Evolutionary conservation across 441 rosid genomes (phyloP).

Genomic region (Populus hybrid): DNA sequence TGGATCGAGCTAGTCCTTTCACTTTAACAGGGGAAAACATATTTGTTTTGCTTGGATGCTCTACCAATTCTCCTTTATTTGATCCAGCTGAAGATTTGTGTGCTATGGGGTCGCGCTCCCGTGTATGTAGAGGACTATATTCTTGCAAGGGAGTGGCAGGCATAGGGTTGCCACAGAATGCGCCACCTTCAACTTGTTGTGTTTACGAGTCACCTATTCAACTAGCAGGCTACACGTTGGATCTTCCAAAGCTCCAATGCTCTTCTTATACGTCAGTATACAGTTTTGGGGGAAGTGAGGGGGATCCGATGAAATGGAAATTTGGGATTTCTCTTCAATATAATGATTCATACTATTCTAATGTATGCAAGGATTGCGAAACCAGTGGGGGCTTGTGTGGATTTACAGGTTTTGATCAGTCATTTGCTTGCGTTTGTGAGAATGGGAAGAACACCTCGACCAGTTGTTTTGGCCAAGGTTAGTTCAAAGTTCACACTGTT

Average conservation of each 20-base stretch:
- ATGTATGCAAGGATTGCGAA: constrained; percentile 55
- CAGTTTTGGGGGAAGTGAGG: constrained; percentile 51
- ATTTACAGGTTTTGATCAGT: constrained; percentile 50
- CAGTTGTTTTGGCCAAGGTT: constrained; percentile 55
- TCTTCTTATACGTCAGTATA: constrained; percentile 54
- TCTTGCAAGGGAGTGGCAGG: constrained; percentile 58
- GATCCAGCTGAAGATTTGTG: constrained; percentile 53
- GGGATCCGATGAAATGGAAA: constrained; percentile 63
- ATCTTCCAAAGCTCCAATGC: constrained; percentile 65
- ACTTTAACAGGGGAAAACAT: constrained; percentile 39
- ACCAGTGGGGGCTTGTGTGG: constrained; percentile 66
- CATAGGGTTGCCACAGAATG: constrained; percentile 55
- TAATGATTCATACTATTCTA: constrained; percentile 38
- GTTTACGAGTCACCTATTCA: constrained; percentile 56
- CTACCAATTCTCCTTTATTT: constrained; percentile 57
- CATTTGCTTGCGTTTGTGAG: constrained; percentile 65
- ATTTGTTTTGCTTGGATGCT: constrained; percentile 63
- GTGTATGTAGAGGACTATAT: constrained; percentile 57
- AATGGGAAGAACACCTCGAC: constrained; percentile 52
- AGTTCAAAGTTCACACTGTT: constrained; percentile 16
- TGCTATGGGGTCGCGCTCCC: constrained; percentile 51
- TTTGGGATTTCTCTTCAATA: constrained; percentile 53
- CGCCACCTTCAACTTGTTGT: constrained; percentile 53
- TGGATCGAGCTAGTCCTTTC: constrained; percentile 60
- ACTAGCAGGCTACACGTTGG: constrained; percentile 48